phyloP scores from a whole-genome alignment of 2,329 filamentous ascomycete species.

The Cercospora citrullina region DNA sequence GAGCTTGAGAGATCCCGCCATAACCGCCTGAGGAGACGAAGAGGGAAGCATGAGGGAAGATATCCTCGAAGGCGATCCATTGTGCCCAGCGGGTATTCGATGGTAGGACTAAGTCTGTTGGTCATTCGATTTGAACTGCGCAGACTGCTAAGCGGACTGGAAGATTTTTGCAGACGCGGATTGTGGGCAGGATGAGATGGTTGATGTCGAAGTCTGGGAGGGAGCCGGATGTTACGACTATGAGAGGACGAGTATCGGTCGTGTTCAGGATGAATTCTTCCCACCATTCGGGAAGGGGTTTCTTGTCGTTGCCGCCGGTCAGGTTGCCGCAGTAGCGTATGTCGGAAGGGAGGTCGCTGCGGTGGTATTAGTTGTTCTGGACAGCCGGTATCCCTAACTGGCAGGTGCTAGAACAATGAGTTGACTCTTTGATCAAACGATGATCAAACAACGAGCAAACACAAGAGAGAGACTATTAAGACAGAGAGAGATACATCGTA shows the following conservation, averaged over 20 bases:
- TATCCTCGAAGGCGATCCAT: conserved; percentile 52
- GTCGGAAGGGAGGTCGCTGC: conserved; percentile 41
- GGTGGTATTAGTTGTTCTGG: too few species aligned
- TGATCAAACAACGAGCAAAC: too few species aligned
- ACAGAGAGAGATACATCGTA: too few species aligned
- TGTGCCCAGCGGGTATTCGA: conserved; percentile 49
- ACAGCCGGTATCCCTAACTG: too few species aligned
- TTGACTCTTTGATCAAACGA: too few species aligned
- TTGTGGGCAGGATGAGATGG: conserved; percentile 50
- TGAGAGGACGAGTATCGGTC: conserved; percentile 44
- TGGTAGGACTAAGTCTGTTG: conserved; percentile 39
- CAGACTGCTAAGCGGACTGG: conserved; percentile 46
- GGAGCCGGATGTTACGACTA: conserved; percentile 54
- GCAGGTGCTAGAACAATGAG: too few species aligned
- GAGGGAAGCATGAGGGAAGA: conserved; percentile 46
- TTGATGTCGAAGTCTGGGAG: conserved; percentile 41
- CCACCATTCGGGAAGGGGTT: conserved; percentile 51
- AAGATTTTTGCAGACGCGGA: conserved; percentile 45
- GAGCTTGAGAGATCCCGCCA: conserved; percentile 47
- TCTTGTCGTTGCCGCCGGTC: conserved; percentile 18
- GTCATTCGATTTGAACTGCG: conserved; percentile 37
- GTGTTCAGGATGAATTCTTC: conserved; percentile 42
- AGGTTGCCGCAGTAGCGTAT: conserved; percentile 49
- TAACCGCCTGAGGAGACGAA: conserved; percentile 55
- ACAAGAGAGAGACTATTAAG: too few species aligned